Conservation (phyloP, 352 stramenopile genomes). For the Globisporangium spinosum region DNA sequence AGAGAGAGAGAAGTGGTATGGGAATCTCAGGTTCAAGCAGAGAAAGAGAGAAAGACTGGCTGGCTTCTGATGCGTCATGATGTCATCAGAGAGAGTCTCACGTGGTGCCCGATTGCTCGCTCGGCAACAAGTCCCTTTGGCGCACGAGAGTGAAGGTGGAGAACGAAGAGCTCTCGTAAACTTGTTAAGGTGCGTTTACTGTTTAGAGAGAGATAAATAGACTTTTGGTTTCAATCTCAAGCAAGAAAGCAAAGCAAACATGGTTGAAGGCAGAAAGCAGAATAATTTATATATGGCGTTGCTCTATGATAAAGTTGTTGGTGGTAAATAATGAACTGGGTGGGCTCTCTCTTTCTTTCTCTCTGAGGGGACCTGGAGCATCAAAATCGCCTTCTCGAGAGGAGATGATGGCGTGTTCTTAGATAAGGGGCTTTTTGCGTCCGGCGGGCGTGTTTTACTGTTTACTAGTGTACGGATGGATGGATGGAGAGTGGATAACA, state of each 20-base stretch:
- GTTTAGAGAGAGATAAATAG: too few species aligned
- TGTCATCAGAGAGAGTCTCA: conserved; percentile 1
- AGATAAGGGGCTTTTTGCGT: background rate
- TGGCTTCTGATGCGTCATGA: background rate
- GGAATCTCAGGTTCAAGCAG: background rate
- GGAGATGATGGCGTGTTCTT: background rate
- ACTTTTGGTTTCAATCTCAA: background rate
- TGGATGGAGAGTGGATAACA: background rate
- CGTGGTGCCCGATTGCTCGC: background rate
- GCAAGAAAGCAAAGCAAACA: background rate
- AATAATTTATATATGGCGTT: conserved; percentile 5
- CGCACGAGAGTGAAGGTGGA: conserved; percentile 7
- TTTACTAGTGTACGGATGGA: conserved; percentile 3
- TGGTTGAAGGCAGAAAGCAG: background rate
- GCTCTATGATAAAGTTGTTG: background rate
- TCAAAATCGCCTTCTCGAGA: conserved; percentile 7
- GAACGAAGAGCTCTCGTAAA: background rate
- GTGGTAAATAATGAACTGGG: conserved; percentile 4
- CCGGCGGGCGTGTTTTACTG: background rate
- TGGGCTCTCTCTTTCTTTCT: background rate
- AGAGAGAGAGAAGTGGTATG: background rate
- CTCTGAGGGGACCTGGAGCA: background rate
- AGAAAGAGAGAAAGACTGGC: background rate
- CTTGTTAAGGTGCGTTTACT: background rate
- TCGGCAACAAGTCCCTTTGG: background rate